phyloP scores from a whole-genome alignment of 805 yeast genomes.

The Metschnikowia similis region DNA sequence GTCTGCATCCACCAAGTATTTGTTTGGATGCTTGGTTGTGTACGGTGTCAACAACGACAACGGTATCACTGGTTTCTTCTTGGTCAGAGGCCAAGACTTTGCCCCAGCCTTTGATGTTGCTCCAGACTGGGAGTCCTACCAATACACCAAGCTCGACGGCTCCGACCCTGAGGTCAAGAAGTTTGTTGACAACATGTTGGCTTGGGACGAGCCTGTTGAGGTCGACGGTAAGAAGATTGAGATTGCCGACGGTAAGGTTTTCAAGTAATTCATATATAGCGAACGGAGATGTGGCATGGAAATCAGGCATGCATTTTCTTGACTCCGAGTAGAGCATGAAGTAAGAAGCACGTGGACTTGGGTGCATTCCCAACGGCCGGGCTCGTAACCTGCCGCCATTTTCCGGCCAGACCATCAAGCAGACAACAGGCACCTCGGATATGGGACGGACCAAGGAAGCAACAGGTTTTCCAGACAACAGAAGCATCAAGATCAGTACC shows the following conservation, averaged over 20 bases:
- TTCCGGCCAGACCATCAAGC: too few relatives aligned
- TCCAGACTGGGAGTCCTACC: constrained; percentile 98
- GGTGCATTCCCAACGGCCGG: too few relatives aligned
- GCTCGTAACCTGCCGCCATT: too few relatives aligned
- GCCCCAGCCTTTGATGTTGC: constrained; percentile 96
- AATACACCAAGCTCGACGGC: constrained; percentile 77
- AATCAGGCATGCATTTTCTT: too few relatives aligned
- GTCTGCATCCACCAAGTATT: constrained; percentile 83
- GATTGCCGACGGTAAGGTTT: constrained; percentile 96
- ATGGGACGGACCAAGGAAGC: too few relatives aligned
- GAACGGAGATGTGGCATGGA: background rate
- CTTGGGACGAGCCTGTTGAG: constrained; percentile 93
- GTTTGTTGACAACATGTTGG: constrained; percentile 87
- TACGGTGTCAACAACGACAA: constrained; percentile 98
- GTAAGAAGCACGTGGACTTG: too few relatives aligned
- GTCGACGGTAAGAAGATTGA: constrained; percentile 78
- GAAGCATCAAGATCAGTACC: too few relatives aligned
- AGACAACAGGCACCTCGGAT: too few relatives aligned
- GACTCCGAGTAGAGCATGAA: too few relatives aligned
- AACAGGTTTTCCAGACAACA: too few relatives aligned
- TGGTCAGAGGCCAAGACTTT: constrained; percentile 91
- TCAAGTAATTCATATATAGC: constrained; percentile 55
- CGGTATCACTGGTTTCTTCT: constrained; percentile 93
- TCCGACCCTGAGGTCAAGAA: constrained; percentile 71
- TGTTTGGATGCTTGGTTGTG: constrained; percentile 91